Percentiles rank a stretch among this genome's conserved stretches.
phyloP scores from a whole-genome alignment of 805 yeast species.

The Zygoascus bituminiphila region DNA sequence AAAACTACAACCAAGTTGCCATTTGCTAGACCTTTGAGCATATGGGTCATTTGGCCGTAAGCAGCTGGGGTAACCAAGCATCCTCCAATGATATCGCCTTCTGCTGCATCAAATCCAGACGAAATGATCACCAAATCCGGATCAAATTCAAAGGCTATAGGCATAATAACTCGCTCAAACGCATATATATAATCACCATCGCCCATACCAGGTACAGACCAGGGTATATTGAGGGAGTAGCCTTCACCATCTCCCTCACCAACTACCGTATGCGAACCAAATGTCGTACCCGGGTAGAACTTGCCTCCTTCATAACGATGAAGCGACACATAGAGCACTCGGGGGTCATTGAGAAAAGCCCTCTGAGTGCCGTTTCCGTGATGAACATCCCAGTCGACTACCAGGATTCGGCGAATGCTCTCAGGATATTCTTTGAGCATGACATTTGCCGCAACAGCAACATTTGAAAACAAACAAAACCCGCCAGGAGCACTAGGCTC shows the following conservation, averaged over 20 bases:
- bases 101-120: conserved; percentile 98
- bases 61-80: conserved; percentile 95
- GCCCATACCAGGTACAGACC: conserved; percentile 86
- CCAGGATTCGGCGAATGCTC: conserved; percentile 70
- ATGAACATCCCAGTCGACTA: conserved; percentile 97
- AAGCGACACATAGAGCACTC: conserved; percentile 82
- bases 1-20: conserved; percentile 84
- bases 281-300: conserved; percentile 89
- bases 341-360: conserved; percentile 79
- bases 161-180: conserved; percentile 76
- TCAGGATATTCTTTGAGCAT: conserved; percentile 80
- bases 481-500: conserved; percentile 98
- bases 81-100: conserved; percentile 94
- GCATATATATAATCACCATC: conserved; percentile 96
- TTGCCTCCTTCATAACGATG: conserved; percentile 90
- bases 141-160: conserved; percentile 77
- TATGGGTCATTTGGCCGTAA: conserved; percentile 92
- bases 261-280: conserved; percentile 70
- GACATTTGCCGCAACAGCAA: conserved; percentile 91
- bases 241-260: conserved; percentile 90
- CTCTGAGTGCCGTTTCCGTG: conserved; percentile 99
- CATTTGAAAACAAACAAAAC: conserved; percentile 90
- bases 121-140: conserved; percentile 92
- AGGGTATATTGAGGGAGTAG: conserved; percentile 80
- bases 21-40: conserved; percentile 75